These are phyloP conservation scores for Aspergillus fumigatiaffinis DNA, from an alignment of 2,329 filamentous ascomycete genomes.

Conservation along the genomic window DNA sequence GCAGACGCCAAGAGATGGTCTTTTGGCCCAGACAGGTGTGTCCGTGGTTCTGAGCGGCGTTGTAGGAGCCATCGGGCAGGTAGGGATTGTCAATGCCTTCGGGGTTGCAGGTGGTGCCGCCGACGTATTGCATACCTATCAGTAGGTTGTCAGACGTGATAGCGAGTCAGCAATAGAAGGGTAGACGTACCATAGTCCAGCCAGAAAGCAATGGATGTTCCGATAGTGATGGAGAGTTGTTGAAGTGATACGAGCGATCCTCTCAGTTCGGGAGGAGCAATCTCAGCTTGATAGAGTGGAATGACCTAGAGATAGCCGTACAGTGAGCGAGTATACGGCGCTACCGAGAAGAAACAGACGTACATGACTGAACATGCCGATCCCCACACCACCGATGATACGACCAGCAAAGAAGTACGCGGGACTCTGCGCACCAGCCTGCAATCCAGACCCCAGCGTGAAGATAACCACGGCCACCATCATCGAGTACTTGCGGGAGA, in stretches of 20 bases:
- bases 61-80: too few species aligned
- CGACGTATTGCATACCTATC: conserved; percentile 42
- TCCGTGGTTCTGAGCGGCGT: too few species aligned
- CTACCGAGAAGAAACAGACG: background rate
- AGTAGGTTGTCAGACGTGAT: too few species aligned
- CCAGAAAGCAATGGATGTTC: conserved; percentile 28
- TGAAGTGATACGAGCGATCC: conserved; percentile 64
- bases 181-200: too few species aligned
- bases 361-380: conserved; percentile 28
- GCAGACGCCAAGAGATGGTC: conserved; percentile 50
- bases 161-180: too few species aligned
- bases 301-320: conserved; percentile 13
- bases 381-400: conserved; percentile 25
- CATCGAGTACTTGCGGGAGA: conserved; percentile 32
- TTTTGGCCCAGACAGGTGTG: conserved; percentile 46
- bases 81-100: too few species aligned
- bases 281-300: conserved; percentile 27
- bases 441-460: conserved; percentile 26
- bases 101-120: conserved; percentile 40
- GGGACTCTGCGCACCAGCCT: conserved; percentile 25
- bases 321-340: background rate
- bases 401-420: conserved; percentile 27
- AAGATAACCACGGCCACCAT: conserved; percentile 33
- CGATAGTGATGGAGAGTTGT: conserved; percentile 59
- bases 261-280: conserved; percentile 60